phyloP scores from a whole-genome alignment of 345 rosid species.

The Murraya paniculata region DNA sequence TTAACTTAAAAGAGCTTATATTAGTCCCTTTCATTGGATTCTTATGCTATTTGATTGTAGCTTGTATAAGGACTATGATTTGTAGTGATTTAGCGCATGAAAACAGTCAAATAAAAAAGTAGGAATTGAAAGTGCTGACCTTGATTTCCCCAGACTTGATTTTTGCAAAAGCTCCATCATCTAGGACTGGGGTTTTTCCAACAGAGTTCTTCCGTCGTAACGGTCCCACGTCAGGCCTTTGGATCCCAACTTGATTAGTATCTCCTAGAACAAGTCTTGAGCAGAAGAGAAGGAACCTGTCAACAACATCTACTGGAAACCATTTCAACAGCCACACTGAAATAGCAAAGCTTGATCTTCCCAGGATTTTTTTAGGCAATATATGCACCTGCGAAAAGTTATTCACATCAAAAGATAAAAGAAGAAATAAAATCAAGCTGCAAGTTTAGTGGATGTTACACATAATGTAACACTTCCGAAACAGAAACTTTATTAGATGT shows the following conservation, averaged over 20 bases:
- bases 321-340: conserved; percentile 59
- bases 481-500: too few species aligned
- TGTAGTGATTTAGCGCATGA: background rate
- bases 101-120: background rate
- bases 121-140: conserved; percentile 25
- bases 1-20: background rate
- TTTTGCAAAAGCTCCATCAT: conserved; percentile 54
- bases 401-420: too few species aligned
- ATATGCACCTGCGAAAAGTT: conserved; percentile 49
- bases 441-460: too few species aligned
- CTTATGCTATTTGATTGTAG: background rate
- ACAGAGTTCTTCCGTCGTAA: conserved; percentile 50
- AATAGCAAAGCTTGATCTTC: conserved; percentile 57
- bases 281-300: conserved; percentile 46
- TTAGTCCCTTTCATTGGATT: background rate
- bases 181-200: conserved; percentile 72
- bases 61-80: background rate
- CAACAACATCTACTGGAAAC: conserved; percentile 54
- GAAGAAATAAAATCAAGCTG: too few species aligned
- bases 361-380: conserved; percentile 61
- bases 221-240: conserved; percentile 64
- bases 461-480: too few species aligned
- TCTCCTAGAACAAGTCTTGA: conserved; percentile 49
- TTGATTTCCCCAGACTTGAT: conserved; percentile 58
- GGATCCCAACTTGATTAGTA: conserved; percentile 49